Evolutionary conservation across 2,329 filamentous ascomycete species (phyloP), one percentile per base, ranked within the genome.

Genomic region (Chaetomium globosum): DNA sequence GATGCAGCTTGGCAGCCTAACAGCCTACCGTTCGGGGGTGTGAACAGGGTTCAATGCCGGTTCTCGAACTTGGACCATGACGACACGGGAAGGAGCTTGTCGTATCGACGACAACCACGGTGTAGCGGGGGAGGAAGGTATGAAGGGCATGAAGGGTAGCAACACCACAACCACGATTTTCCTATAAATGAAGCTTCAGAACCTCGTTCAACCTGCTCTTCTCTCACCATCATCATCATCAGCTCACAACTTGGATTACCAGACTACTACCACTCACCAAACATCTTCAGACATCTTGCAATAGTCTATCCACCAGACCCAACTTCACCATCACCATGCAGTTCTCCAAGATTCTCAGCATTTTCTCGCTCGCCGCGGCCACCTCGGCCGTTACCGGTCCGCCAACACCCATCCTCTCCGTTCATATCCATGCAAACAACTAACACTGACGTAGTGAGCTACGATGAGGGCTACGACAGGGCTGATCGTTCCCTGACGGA

Each of bases 401-500:
- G 70, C 59, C 54, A 7, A 19, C 33, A 46, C 54, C 21, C 30
- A 4, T 28, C 31, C n/a, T 55, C 30, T 39, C 4, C 31, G 4
- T 23, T 4, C 36, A 46, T 2, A 16, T 2, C 16, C 21, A 23
- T 31, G 33, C 21, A 60, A 23, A 65, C 52, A 16, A 63, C 52
- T 46, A 33, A 52, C 46, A 10, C 4, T 7, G 10, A 3, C 59
- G 76, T 73, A 76, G 89, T 93, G 73, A 89, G 88, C 69, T 94
- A 88, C 77, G 90, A 93, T 78, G 78, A 79, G 23, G 86, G 83
- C 74, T 95, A 91, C 79, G 90, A 93, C 74, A 79, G 88, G 68
- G 75, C 75, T 54, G 70, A 70, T 66, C 83, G 86, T 65, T 80
- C 84, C 53, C 75, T 93, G 62, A 80, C 77, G 39, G 75, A 73